A percentile compares a stretch with the other conserved stretches of the same genome.
phyloP scores from a whole-genome alignment of 2,329 filamentous ascomycete genomes.

The Arthroderma sp. region DNA sequence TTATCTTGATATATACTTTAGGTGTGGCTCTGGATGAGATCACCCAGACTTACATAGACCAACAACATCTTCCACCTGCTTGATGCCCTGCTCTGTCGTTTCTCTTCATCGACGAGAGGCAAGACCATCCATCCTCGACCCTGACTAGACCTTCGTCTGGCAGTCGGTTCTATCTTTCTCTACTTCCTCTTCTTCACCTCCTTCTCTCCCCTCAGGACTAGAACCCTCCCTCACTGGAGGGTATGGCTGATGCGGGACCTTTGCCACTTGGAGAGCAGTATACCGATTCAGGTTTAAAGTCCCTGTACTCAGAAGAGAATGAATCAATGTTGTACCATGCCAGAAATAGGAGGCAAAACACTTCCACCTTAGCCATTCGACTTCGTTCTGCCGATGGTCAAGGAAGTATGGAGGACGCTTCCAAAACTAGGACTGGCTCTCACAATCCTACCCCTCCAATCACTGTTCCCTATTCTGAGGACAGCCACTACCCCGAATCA shows the following conservation, averaged over 20 bases:
- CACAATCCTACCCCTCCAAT: conserved; percentile 15
- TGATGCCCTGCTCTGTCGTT: no score
- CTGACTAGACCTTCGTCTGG: not conserved
- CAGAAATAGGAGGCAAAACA: not conserved
- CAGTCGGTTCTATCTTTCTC: not conserved
- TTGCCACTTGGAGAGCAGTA: conserved; percentile 6
- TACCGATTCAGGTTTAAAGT: conserved; percentile 4
- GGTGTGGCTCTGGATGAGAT: no score
- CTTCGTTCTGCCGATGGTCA: not conserved
- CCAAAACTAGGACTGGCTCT: not conserved
- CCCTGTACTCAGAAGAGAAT: conserved; percentile 1
- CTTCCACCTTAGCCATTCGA: not conserved
- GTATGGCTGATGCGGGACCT: conserved; percentile 9
- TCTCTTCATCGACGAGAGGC: no score
- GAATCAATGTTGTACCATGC: not conserved
- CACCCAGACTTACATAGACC: no score
- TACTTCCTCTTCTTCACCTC: not conserved
- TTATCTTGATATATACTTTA: no score
- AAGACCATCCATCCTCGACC: no score
- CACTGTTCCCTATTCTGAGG: conserved; percentile 30
- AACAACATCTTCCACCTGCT: no score
- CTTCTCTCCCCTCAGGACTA: not conserved
- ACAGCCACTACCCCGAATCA: conserved; percentile 12
- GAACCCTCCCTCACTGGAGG: conserved; percentile 3
- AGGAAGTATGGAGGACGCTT: not conserved